Evolutionary conservation across 2,329 filamentous ascomycete species (phyloP).

Genomic region (Trichoderma pleuroti): DNA sequence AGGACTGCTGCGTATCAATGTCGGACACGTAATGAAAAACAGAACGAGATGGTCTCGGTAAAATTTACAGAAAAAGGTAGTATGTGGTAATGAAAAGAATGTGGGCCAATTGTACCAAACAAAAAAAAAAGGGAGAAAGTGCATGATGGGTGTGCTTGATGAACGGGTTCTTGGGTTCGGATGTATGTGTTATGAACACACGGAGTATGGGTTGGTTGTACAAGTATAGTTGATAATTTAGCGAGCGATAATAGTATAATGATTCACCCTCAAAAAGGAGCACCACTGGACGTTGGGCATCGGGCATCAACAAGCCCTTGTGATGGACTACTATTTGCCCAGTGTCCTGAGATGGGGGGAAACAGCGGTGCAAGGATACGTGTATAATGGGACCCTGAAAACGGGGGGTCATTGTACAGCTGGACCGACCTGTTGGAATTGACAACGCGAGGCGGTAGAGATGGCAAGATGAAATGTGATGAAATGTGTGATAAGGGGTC

Average conservation of each 20-base stretch:
- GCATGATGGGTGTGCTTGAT: background rate
- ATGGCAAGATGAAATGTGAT: background rate
- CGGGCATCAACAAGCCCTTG: background rate
- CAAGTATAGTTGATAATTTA: slow-evolving; percentile 3
- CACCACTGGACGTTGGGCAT: background rate
- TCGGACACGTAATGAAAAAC: slow-evolving; percentile 1
- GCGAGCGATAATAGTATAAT: slow-evolving; percentile 7
- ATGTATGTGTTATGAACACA: background rate
- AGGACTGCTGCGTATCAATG: background rate
- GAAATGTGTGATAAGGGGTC: background rate
- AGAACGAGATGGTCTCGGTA: slow-evolving; percentile 13
- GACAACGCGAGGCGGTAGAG: background rate
- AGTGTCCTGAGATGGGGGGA: background rate
- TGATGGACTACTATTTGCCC: background rate
- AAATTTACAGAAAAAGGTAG: background rate
- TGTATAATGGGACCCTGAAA: background rate
- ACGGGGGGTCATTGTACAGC: background rate
- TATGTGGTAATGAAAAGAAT: background rate
- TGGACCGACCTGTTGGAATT: slow-evolving; percentile 3
- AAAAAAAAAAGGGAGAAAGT: background rate
- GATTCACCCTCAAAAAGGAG: background rate
- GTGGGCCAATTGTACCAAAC: background rate
- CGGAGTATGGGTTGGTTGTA: slow-evolving; percentile 11
- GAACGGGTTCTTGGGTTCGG: background rate
- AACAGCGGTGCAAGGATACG: slow-evolving; percentile 4